Percentiles rank a stretch among this genome's conserved stretches.
Conservation (phyloP, 2,329 filamentous ascomycete species). For the Epicoccum sorghinum region DNA sequence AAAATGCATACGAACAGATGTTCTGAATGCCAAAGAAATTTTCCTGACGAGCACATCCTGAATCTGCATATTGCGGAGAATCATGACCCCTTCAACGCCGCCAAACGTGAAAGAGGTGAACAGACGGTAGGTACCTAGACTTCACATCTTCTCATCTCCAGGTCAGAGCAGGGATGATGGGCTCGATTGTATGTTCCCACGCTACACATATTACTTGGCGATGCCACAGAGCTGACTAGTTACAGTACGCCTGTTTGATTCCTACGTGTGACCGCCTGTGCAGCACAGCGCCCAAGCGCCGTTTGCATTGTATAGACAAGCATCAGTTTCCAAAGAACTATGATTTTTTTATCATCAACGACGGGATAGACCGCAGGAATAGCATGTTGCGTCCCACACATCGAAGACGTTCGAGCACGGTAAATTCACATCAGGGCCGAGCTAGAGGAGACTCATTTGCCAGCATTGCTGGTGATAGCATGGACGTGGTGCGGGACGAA, state of each 20-base stretch:
- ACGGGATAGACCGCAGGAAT: conserved; percentile 83
- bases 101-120: conserved; percentile 78
- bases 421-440: conserved; percentile 21
- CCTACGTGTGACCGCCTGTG: conserved; percentile 87
- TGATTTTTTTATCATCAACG: conserved; percentile 70
- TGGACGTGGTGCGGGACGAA: conserved; percentile 33
- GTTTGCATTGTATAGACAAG: conserved; percentile 90
- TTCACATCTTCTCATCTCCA: background rate
- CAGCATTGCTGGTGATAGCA: conserved; percentile 25
- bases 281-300: conserved; percentile 79
- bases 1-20: conserved; percentile 85
- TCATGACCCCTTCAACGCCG: conserved; percentile 79
- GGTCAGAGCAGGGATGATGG: background rate
- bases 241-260: conserved; percentile 84
- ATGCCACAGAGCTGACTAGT: conserved; percentile 15
- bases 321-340: conserved; percentile 78
- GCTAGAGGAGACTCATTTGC: conserved; percentile 27
- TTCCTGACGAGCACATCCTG: conserved; percentile 82
- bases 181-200: conserved; percentile 2
- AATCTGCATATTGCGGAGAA: conserved; percentile 87
- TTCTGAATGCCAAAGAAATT: conserved; percentile 81
- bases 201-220: background rate
- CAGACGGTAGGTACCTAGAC: conserved; percentile 70
- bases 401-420: conserved; percentile 40
- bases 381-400: conserved; percentile 70